Evolutionary conservation across 2,329 filamentous ascomycete genomes (phyloP).

Genomic region (Hypoxylon rubiginosum): DNA sequence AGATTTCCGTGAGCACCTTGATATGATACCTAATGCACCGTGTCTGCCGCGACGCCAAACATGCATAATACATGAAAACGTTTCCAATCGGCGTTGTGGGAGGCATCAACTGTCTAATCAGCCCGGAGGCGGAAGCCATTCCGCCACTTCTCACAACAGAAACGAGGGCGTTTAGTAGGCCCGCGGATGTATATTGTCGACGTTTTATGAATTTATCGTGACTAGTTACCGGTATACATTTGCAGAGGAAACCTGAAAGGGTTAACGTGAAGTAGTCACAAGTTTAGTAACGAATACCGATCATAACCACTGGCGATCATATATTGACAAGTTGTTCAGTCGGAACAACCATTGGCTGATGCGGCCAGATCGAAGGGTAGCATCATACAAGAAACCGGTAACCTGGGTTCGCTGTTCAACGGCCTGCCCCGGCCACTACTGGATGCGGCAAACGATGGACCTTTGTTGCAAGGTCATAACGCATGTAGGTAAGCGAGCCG

Average conservation of each 20-base stretch:
- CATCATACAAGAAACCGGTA: conserved; percentile 32
- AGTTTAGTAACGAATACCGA: neutral
- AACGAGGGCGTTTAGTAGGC: neutral
- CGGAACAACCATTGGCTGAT: conserved; percentile 7
- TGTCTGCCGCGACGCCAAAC: conserved; percentile 6
- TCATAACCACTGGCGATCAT: neutral
- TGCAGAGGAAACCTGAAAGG: neutral
- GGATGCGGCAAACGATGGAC: conserved; percentile 15
- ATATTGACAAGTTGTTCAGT: conserved; percentile 2
- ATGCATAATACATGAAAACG: conserved; percentile 23
- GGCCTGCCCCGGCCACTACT: conserved; percentile 6
- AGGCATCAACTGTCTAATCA: conserved; percentile 13
- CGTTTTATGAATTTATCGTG: neutral
- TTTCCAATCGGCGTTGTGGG: conserved; percentile 10
- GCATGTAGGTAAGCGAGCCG: neutral
- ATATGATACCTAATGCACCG: conserved; percentile 10
- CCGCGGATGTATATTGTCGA: neutral
- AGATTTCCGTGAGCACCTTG: neutral
- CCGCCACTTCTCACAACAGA: neutral
- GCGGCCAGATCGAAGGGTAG: conserved; percentile 20
- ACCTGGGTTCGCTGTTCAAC: conserved; percentile 26
- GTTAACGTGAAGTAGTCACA: neutral
- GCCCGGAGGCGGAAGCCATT: neutral
- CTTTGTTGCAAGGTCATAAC: conserved; percentile 1
- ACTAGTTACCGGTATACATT: neutral